Conservation (phyloP, 805 yeast genomes). For the Candida koratica region DNA sequence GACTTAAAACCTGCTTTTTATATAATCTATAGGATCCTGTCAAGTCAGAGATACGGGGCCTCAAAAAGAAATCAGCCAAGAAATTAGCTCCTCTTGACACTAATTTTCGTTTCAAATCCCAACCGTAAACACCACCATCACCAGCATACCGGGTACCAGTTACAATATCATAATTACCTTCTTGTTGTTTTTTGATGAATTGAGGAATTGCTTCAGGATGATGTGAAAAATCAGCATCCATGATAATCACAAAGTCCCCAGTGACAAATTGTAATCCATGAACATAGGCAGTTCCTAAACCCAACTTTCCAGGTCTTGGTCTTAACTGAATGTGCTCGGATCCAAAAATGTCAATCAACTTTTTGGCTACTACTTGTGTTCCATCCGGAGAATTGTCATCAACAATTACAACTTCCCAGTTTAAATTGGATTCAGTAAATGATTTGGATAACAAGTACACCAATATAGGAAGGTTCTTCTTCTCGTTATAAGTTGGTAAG, state of each 20-base stretch:
- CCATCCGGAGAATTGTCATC: conserved; percentile 83
- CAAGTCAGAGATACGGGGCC: conserved; percentile 70
- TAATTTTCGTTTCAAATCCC: conserved; percentile 77
- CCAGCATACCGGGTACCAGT: conserved; percentile 72
- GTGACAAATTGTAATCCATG: conserved; percentile 69
- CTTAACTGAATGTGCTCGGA: conserved; percentile 56
- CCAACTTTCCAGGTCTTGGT: conserved; percentile 74
- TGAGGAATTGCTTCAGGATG: conserved; percentile 78
- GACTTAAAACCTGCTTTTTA: conserved; percentile 63
- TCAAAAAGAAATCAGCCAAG: conserved; percentile 63
- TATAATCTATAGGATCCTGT: conserved; percentile 76
- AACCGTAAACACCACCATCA: conserved; percentile 77
- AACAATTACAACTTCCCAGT: conserved; percentile 76
- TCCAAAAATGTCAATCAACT: conserved; percentile 56
- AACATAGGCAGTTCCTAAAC: conserved; percentile 77
- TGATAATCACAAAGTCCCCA: conserved; percentile 72
- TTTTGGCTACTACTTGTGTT: conserved; percentile 67
- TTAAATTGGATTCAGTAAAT: conserved; percentile 51
- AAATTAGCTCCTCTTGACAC: conserved; percentile 80
- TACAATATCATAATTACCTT: conserved; percentile 48
- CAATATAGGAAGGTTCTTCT: conserved; percentile 59
- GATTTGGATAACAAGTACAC: conserved; percentile 67
- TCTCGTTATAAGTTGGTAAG: conserved; percentile 75
- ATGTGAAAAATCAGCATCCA: conserved; percentile 84
- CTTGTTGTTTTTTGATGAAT: conserved; percentile 62